Evolutionary conservation across 2,329 filamentous ascomycete species (phyloP).

Genomic region (Venturia aucupariae): DNA sequence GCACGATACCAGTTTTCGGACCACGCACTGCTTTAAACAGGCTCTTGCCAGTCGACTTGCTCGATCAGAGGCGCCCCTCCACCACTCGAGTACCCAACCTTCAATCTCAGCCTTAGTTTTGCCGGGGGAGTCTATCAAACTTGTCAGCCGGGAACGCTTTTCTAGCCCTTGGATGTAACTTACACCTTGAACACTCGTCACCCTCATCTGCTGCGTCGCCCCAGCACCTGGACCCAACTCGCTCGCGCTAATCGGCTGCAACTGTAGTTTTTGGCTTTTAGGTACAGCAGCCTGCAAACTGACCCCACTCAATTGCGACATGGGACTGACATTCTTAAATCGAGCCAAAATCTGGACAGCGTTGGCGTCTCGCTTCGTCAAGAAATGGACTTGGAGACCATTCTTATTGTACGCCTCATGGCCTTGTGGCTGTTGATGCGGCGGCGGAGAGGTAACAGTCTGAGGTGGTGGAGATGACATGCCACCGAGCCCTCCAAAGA

Average conservation of each 20-base stretch:
- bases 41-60: slow-evolving; percentile 95
- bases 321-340: slow-evolving; percentile 68
- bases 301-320: slow-evolving; percentile 59
- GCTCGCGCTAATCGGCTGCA: slow-evolving; percentile 77
- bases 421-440: slow-evolving; percentile 32
- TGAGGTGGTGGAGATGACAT: slow-evolving; percentile 40
- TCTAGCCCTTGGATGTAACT: too few species aligned
- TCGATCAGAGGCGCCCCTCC: slow-evolving; percentile 66
- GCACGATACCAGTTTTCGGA: background rate
- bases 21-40: slow-evolving; percentile 27
- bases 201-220: slow-evolving; percentile 83
- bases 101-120: slow-evolving; percentile 70
- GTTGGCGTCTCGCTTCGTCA: slow-evolving; percentile 73
- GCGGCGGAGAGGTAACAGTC: slow-evolving; percentile 29
- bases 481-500: slow-evolving; percentile 36
- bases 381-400: slow-evolving; percentile 69
- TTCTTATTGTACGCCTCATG: slow-evolving; percentile 81
- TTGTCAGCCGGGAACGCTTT: slow-evolving; percentile 21
- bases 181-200: slow-evolving; percentile 79
- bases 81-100: slow-evolving; percentile 69
- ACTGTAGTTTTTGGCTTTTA: slow-evolving; percentile 87
- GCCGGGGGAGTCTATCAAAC: slow-evolving; percentile 53
- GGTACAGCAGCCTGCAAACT: slow-evolving; percentile 91
- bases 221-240: slow-evolving; percentile 70
- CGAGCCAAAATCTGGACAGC: slow-evolving; percentile 72